phyloP scores from a whole-genome alignment of 2,329 filamentous ascomycete species.

The Microdochium bolleyi region DNA sequence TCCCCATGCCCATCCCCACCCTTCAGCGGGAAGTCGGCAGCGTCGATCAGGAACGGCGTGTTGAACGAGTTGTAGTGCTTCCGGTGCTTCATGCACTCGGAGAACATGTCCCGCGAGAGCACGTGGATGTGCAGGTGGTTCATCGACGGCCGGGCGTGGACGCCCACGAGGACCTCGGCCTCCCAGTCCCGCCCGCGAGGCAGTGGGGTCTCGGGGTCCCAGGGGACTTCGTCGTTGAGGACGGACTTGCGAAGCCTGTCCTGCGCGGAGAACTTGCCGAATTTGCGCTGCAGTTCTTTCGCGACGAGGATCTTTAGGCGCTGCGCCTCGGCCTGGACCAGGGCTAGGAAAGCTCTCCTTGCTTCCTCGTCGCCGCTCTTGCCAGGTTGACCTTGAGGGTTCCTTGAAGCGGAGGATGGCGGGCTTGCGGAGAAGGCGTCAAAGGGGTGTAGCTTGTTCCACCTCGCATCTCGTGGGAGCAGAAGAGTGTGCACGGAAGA shows the following conservation, averaged over 20 bases:
- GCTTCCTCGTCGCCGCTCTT: slow-evolving; percentile 41
- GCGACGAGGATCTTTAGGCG: slow-evolving; percentile 60
- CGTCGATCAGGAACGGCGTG: slow-evolving; percentile 71
- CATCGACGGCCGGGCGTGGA: slow-evolving; percentile 89
- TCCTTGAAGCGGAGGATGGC: not conserved
- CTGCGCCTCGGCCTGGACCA: slow-evolving; percentile 51
- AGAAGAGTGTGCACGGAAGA: slow-evolving; percentile 77
- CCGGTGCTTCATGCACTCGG: slow-evolving; percentile 62
- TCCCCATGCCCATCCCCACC: too few species aligned
- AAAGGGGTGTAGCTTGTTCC: slow-evolving; percentile 64
- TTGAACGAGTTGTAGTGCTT: slow-evolving; percentile 93
- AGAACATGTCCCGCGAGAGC: slow-evolving; percentile 71
- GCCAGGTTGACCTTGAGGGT: not conserved
- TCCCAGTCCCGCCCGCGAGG: slow-evolving; percentile 74
- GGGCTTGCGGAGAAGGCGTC: slow-evolving; percentile 46
- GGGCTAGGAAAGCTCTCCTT: slow-evolving; percentile 49
- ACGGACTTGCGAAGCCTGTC: slow-evolving; percentile 62
- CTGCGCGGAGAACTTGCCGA: slow-evolving; percentile 52
- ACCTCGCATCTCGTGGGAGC: slow-evolving; percentile 62
- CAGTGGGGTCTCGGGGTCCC: slow-evolving; percentile 34
- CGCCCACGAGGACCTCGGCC: slow-evolving; percentile 64
- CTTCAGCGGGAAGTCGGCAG: slow-evolving; percentile 71
- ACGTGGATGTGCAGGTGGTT: slow-evolving; percentile 87
- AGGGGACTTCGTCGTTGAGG: slow-evolving; percentile 48
- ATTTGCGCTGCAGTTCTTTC: slow-evolving; percentile 63